Evolutionary conservation across 176 grass and related monocot species (phyloP), one percentile per base, ranked within the genome.

Genomic region (Oryza rufipogon): DNA sequence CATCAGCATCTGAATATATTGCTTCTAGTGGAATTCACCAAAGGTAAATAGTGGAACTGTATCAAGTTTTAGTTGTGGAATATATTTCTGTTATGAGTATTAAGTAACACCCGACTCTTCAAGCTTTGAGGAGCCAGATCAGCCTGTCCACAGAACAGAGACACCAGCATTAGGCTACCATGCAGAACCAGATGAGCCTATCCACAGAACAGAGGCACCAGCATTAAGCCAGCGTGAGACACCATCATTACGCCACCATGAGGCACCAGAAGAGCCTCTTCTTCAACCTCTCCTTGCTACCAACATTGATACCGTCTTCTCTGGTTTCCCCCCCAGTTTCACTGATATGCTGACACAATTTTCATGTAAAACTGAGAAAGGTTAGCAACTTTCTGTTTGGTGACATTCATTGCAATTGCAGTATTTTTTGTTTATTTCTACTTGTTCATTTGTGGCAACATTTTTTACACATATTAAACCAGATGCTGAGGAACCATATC

Each of bases 251-350:
- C 45, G 69, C 30, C 52, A 83, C 64, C 76, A 82, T n/a, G 68
- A 86, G 20, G 79, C 71, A 49, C 63, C 58, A 45, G 48, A 46
- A 45, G 83, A 85, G 38, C 76, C 26, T 46, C 26, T 52, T 64
- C 46, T 42, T 87, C 65, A 79, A 79, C 74, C 84, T 83, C 56
- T 80, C 49, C 25, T 80, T 77, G 26, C 64, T 68, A 66, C 66
- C 64, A 82, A 81, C 19, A 75, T 61, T 87, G 39, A 85, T 30
- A 87, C 75, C 23, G 79, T 45, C 51, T 87, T 51, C 78, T 87
- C 89, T 79, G 70, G 73, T 34, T 87, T 91, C 32, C 87, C 84
- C 72, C 84, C 64, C 54, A 91, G 89, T 81, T 94, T 89, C 79
- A 85, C 68, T 22, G 81, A 91, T 39, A 84, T 91, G 74, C 74